Conservation (phyloP, 768 basidiomycete species). For the Dendrothele bispora region DNA sequence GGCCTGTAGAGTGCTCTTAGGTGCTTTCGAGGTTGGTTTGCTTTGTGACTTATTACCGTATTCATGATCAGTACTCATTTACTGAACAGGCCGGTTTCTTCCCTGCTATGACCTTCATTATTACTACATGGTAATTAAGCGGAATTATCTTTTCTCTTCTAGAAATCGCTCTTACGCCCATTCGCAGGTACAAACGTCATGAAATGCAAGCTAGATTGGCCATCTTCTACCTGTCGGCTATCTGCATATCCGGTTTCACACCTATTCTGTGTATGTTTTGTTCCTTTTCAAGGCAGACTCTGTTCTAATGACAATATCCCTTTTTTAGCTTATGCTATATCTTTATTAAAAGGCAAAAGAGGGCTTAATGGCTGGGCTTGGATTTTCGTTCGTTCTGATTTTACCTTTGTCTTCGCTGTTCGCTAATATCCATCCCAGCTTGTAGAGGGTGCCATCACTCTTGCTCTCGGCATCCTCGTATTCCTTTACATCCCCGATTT, state of each 20-base stretch:
- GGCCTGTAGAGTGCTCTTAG: constrained; percentile 12
- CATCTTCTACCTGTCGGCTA: too few relatives aligned
- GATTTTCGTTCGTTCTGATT: constrained; percentile 39
- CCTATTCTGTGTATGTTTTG: too few relatives aligned
- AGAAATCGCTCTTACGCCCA: too few relatives aligned
- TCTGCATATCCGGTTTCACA: too few relatives aligned
- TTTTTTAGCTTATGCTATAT: constrained; percentile 44
- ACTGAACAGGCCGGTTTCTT: constrained; percentile 56
- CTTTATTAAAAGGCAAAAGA: constrained; percentile 37
- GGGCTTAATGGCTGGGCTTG: constrained; percentile 48
- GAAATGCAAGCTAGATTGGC: constrained; percentile 53
- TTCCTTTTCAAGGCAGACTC: too few relatives aligned
- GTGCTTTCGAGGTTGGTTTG: constrained; percentile 11
- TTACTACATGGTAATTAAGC: constrained; percentile 44
- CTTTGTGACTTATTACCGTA: not conserved
- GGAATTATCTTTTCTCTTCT: too few relatives aligned
- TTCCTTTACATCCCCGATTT: constrained; percentile 47
- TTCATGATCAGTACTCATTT: not conserved
- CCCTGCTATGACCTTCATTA: constrained; percentile 47
- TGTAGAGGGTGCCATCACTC: constrained; percentile 44
- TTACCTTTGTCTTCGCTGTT: not conserved
- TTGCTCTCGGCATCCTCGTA: constrained; percentile 37
- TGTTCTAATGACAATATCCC: too few relatives aligned
- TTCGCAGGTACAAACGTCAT: constrained; percentile 55
- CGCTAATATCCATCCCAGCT: too few relatives aligned